Evolutionary conservation across 78 protist genomes (phyloP), one percentile per base, ranked within the genome.

Genomic region (Dictyostelium intermedium): DNA sequence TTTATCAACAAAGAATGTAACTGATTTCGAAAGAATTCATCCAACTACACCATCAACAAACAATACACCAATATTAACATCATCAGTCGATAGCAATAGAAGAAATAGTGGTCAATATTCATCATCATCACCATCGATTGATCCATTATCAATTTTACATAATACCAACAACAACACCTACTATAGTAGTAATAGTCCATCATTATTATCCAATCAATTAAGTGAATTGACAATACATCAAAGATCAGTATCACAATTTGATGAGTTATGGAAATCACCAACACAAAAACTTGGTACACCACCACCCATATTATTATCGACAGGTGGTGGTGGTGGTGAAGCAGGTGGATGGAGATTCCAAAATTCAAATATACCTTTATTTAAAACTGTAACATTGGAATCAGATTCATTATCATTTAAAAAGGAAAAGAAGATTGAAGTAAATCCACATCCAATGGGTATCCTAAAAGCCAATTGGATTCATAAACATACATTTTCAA

Each of bases 381-480:
- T 89, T 18, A 89, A 80, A 35, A 81, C 73, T 3, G 9, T 25
- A 18, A 14, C 94, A 47, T 20, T 89, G 1, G 94, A 89, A 9
- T 14, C 35, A 3, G 94, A 85, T n/a, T 30, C 82, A 20, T 23
- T 89, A 23, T 37, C 94, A 23, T 23, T 18, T 11, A 89, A 89
- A 81, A 89, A 89, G 50, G 94, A 89, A 11, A 89, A 89, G 16
- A 56, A 47, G 41, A 7, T 50, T 4, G 92, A 86, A 60, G 41
- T 74, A 47, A 30, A 23, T 37, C 20, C 79, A 76, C 73, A 56
- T 32, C 94, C 94, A 66, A 13, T 11, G n/a, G 94, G 94, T 69
- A 80, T 89, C 2, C 2, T 89, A 16, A 89, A 80, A n/a, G 85
- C 94, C 5, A 89, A 89, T 69, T 89, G 94, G 94, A 89, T 89